phyloP scores from a whole-genome alignment of 2,329 filamentous ascomycete species.

The Moelleriella libera region DNA sequence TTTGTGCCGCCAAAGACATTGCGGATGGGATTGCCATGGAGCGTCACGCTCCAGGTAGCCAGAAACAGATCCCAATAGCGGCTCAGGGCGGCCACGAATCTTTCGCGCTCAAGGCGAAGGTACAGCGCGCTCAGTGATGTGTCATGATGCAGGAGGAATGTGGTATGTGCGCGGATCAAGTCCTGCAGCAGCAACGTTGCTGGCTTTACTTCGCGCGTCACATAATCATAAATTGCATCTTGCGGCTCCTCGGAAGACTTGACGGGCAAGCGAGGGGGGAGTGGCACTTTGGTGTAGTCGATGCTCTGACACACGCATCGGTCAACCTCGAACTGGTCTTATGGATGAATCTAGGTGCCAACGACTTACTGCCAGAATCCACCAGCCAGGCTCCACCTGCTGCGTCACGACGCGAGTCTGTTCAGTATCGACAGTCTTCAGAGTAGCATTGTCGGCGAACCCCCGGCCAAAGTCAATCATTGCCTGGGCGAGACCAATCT shows the following conservation, averaged over 20 bases:
- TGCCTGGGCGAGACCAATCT: slow-evolving; percentile 91
- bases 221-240: slow-evolving; percentile 55
- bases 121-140: slow-evolving; percentile 59
- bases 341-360: not conserved
- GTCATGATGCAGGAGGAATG: slow-evolving; percentile 81
- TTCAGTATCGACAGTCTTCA: slow-evolving; percentile 84
- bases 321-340: not conserved
- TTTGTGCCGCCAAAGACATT: slow-evolving; percentile 75
- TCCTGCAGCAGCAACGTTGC: slow-evolving; percentile 66
- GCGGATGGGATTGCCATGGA: slow-evolving; percentile 77
- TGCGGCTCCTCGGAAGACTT: slow-evolving; percentile 23
- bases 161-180: slow-evolving; percentile 65
- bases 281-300: slow-evolving; percentile 58
- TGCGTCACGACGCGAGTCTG: slow-evolving; percentile 72
- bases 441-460: slow-evolving; percentile 63
- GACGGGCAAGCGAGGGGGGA: slow-evolving; percentile 39
- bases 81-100: slow-evolving; percentile 59
- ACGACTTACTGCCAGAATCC: slow-evolving; percentile 74
- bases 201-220: slow-evolving; percentile 78
- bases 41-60: slow-evolving; percentile 72
- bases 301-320: slow-evolving; percentile 27
- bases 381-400: slow-evolving; percentile 86
- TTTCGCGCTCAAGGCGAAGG: slow-evolving; percentile 43
- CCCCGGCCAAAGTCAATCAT: slow-evolving; percentile 88
- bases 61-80: slow-evolving; percentile 67